phyloP scores from a whole-genome alignment of 1,284 basidiomycete genomes.

The Ceratobasidium theobromae region DNA sequence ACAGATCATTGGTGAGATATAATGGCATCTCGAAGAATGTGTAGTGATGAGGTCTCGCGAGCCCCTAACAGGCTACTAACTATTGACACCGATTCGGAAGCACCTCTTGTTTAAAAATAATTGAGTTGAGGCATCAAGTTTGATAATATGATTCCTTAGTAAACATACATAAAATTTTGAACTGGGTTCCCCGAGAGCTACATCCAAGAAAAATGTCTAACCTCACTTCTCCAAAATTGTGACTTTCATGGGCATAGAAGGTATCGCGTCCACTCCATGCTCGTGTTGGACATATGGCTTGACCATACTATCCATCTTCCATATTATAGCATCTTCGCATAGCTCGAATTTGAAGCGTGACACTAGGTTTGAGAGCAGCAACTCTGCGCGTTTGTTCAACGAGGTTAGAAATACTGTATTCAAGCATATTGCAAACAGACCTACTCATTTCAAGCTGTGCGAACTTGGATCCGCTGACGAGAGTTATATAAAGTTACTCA shows the following conservation, averaged over 20 bases:
- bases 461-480: constrained; percentile 13
- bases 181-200: no score
- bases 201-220: no score
- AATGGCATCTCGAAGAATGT: no score
- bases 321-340: neutral
- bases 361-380: neutral
- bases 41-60: no score
- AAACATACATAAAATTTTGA: no score
- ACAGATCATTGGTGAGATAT: no score
- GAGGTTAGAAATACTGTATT: neutral
- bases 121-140: no score
- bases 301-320: neutral
- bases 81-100: no score
- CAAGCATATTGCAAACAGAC: neutral
- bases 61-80: no score
- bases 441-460: constrained; percentile 6
- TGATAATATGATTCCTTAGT: no score
- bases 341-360: neutral
- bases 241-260: neutral
- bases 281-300: neutral
- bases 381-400: neutral
- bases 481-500: no score
- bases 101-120: no score
- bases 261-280: neutral
- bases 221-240: neutral